These are phyloP conservation scores for Cymbidium sinense DNA, from an alignment of 106 monocot species.

Conservation along the genomic window DNA sequence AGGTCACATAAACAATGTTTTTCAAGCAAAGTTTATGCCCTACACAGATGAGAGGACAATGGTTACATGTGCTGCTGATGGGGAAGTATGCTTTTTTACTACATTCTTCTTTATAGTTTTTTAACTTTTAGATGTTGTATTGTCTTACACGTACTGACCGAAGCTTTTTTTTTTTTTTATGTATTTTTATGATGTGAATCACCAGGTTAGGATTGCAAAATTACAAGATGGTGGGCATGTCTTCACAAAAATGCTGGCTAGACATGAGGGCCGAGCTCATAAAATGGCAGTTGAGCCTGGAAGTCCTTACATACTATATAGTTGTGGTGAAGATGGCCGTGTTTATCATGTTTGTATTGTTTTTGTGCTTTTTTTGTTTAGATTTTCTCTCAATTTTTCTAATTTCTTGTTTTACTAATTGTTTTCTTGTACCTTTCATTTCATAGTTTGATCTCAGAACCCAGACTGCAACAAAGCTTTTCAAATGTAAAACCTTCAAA, in stretches of 20 bases:
- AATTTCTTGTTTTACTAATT: neutral
- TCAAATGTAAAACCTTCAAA: slow-evolving; percentile 50
- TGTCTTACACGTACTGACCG: neutral
- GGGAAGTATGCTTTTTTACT: slow-evolving; percentile 45
- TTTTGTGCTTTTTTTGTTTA: neutral
- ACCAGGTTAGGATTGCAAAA: slow-evolving; percentile 65
- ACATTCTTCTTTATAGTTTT: neutral
- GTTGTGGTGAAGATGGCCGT: slow-evolving; percentile 84
- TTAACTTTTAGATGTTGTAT: neutral
- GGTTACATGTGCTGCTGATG: slow-evolving; percentile 94
- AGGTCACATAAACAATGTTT: slow-evolving; percentile 76
- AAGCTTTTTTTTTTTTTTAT: too few relatives aligned
- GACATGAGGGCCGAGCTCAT: slow-evolving; percentile 65
- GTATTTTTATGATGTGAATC: neutral
- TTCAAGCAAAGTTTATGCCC: slow-evolving; percentile 83
- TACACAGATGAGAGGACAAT: slow-evolving; percentile 56
- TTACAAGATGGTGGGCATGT: slow-evolving; percentile 50
- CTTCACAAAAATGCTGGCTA: slow-evolving; percentile 38
- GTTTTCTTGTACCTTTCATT: neutral
- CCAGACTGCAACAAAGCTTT: slow-evolving; percentile 43
- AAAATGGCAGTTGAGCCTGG: slow-evolving; percentile 81
- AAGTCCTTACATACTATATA: slow-evolving; percentile 76
- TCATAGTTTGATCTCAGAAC: slow-evolving; percentile 85
- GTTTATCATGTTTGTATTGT: slow-evolving; percentile 43
- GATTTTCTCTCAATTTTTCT: neutral